Conservation (phyloP, 73 alveolate genomes). For the Breviolum minutum region DNA sequence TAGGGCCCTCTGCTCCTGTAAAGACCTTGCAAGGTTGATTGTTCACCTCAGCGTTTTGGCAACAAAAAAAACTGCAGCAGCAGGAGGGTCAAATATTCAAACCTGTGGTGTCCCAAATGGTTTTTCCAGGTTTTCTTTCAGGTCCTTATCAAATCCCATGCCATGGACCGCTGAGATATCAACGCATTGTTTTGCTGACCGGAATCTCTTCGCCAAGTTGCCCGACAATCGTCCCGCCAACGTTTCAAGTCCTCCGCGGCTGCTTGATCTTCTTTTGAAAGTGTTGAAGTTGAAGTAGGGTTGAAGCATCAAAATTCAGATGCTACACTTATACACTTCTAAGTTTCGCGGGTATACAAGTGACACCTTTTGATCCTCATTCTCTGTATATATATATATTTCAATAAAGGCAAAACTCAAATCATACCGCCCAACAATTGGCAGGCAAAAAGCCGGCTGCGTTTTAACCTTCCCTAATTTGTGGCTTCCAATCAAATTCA, state of each 20-base stretch:
- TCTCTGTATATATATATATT: too few species aligned
- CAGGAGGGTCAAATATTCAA: not conserved
- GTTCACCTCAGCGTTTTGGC: slow-evolving; percentile 11
- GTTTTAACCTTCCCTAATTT: too few species aligned
- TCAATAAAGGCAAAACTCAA: too few species aligned
- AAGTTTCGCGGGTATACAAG: too few species aligned
- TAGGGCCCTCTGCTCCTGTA: slow-evolving; percentile 25
- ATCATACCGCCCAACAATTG: not conserved
- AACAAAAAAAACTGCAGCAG: not conserved
- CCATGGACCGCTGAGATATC: not conserved
- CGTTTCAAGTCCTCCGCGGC: slow-evolving; percentile 48
- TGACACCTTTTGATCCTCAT: too few species aligned
- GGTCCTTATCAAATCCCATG: not conserved
- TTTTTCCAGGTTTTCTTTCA: not conserved
- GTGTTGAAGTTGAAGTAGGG: too few species aligned
- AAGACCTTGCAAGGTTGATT: slow-evolving; percentile 20
- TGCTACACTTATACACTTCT: too few species aligned
- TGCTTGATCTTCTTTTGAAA: too few species aligned
- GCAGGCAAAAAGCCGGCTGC: not conserved
- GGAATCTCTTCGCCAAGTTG: not conserved
- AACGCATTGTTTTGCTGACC: not conserved
- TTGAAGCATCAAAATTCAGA: too few species aligned
- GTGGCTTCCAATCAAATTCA: too few species aligned
- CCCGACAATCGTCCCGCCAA: slow-evolving; percentile 87
- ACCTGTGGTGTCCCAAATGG: too few species aligned